A percentile compares a stretch with the other conserved stretches of the same genome.
These are phyloP conservation scores for Suillus decipiens DNA, from an alignment of 768 basidiomycete genomes.

Conservation along the genomic window DNA sequence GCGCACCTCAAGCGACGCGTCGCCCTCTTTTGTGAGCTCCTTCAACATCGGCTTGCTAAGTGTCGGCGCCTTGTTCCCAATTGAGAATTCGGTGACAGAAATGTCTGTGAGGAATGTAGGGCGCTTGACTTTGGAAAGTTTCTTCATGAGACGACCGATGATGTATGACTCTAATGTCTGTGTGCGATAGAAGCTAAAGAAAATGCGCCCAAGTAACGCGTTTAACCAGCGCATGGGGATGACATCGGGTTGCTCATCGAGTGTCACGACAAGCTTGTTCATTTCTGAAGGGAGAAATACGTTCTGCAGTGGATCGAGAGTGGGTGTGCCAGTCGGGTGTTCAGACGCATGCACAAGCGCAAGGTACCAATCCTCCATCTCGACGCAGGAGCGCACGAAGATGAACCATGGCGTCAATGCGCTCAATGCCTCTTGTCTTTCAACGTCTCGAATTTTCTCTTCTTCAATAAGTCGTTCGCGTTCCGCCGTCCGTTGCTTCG, in stretches of 20 bases:
- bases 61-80: slow-evolving; percentile 81
- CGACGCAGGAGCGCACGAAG: slow-evolving; percentile 82
- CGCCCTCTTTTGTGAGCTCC: slow-evolving; percentile 92
- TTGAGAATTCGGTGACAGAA: slow-evolving; percentile 84
- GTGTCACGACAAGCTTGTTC: slow-evolving; percentile 75
- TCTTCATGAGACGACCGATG: slow-evolving; percentile 89
- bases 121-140: slow-evolving; percentile 87
- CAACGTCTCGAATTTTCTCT: slow-evolving; percentile 35
- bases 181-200: slow-evolving; percentile 91
- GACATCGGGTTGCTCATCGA: slow-evolving; percentile 93
- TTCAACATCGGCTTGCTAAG: slow-evolving; percentile 98
- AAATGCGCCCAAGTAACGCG: slow-evolving; percentile 87
- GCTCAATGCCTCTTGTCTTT: slow-evolving; percentile 52
- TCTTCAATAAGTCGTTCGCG: slow-evolving; percentile 35
- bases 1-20: slow-evolving; percentile 86
- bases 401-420: slow-evolving; percentile 84
- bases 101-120: slow-evolving; percentile 86
- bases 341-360: slow-evolving; percentile 75
- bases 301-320: slow-evolving; percentile 56
- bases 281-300: slow-evolving; percentile 82
- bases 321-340: slow-evolving; percentile 61
- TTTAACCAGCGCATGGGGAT: slow-evolving; percentile 99
- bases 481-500: slow-evolving; percentile 45
- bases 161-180: slow-evolving; percentile 80
- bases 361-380: slow-evolving; percentile 98